Evolutionary conservation across 495 filamentous ascomycete species (phyloP), one percentile per base, ranked within the genome.

Genomic region (Articulospora tetracladia): DNA sequence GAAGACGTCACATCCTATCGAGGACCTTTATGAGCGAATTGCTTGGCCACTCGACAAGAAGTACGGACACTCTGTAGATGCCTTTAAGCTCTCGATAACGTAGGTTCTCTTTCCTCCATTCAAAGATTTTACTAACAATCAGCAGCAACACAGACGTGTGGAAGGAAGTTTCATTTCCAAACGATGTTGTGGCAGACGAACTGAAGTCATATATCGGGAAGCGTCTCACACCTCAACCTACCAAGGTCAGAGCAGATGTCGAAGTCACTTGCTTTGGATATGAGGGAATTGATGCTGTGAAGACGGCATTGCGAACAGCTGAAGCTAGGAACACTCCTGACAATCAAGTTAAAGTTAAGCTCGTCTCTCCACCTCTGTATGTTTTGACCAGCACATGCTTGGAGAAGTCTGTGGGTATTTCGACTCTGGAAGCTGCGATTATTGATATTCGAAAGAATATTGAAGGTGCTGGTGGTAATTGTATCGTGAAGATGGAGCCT

Each of bases 81-180:
- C 95, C 6, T 98, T 98, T 83, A 98, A 98, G 81, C 86, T 97
- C 52, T 93, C 91, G 53, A 98, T 98, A 78, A 98, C 95, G 90
- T 93, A 85, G 86, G 69, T 20, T 12, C 20, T 3, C 25, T 24
- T 24, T 7, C 10, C 49, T 30, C 7, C 26, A 47, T 19, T 22
- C 13, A 49, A 36, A 56, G 20, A 20, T 22, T 22, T 36, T 23
- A 30, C 69, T 65, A 59, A 58, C 55, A 17, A 41, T 47, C 30
- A 61, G 25, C 62, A 95, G 91, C 30, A 98, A 98, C 79, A 90
- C 93, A 51, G 91, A 94, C 55, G 92, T 98, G 24, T 98, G 94
- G 94, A 86, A 88, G 62, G 93, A 92, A 41, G 87, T 96, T 66
- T 78, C 81, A 30, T 98, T 98, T 78, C 89, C 92, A 61, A 93